phyloP scores from a whole-genome alignment of 805 yeast genomes.

The Dipodascopsis uninucleata region DNA sequence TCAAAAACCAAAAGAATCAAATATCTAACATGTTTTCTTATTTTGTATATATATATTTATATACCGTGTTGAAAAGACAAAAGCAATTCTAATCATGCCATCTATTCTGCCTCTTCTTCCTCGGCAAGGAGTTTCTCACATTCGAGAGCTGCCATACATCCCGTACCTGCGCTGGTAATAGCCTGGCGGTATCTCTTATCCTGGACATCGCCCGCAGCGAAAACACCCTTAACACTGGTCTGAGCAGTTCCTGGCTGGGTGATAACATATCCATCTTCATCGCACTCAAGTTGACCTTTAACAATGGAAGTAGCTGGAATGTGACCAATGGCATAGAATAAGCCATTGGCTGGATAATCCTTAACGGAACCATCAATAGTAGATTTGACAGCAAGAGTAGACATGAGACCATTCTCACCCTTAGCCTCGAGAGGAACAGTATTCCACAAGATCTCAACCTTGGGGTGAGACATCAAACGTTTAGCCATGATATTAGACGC shows the following conservation, averaged over 20 bases:
- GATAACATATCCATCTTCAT: constrained; percentile 81
- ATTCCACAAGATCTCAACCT: constrained; percentile 86
- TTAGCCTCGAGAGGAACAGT: constrained; percentile 81
- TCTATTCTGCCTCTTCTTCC: constrained; percentile 31
- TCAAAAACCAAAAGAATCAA: too few relatives aligned
- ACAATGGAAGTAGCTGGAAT: constrained; percentile 88
- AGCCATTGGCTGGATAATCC: constrained; percentile 79
- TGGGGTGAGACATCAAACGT: constrained; percentile 78
- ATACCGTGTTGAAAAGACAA: too few relatives aligned
- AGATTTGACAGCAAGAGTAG: constrained; percentile 61
- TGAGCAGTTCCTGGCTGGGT: constrained; percentile 86
- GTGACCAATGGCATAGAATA: constrained; percentile 98
- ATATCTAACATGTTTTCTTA: too few relatives aligned
- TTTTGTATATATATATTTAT: too few relatives aligned
- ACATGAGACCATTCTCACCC: constrained; percentile 87
- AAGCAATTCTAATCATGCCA: too few relatives aligned
- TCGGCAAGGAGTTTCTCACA: constrained; percentile 81
- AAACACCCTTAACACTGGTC: constrained; percentile 86
- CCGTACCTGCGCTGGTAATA: constrained; percentile 98
- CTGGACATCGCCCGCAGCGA: constrained; percentile 99
- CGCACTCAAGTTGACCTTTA: constrained; percentile 71
- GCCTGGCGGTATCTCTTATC: constrained; percentile 98
- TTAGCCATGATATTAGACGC: constrained; percentile 97
- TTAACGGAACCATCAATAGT: constrained; percentile 63
- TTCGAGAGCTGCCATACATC: constrained; percentile 99